Percentiles rank a stretch among this genome's conserved stretches.
phyloP scores from a whole-genome alignment of 768 basidiomycete genomes.

The Omphalotus guepiniiformis region DNA sequence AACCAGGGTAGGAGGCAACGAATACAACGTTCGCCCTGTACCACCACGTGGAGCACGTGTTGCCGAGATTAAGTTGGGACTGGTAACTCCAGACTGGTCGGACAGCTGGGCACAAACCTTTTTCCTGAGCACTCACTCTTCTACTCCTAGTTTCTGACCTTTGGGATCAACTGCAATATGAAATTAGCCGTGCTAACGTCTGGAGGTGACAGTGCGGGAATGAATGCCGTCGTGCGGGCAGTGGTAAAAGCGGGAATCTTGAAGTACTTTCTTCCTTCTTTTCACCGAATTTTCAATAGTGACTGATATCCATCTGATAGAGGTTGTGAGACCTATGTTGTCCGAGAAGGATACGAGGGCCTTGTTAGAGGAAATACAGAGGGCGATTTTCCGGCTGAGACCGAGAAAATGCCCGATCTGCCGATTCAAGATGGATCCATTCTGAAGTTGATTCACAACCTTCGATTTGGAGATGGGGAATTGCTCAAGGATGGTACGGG shows the following conservation, averaged over 20 bases:
- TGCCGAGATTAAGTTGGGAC: too few relatives aligned
- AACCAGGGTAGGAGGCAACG: too few relatives aligned
- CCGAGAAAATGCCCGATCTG: not conserved
- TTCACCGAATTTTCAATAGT: not conserved
- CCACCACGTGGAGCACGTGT: too few relatives aligned
- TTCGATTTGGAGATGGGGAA: slow-evolving; percentile 79
- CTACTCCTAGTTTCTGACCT: too few relatives aligned
- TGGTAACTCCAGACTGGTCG: too few relatives aligned
- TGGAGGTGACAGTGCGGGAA: slow-evolving; percentile 97
- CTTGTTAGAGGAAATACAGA: slow-evolving; percentile 77
- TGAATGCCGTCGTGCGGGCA: slow-evolving; percentile 93
- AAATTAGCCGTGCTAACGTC: slow-evolving; percentile 94
- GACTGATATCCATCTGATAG: slow-evolving; percentile 32
- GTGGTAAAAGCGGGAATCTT: slow-evolving; percentile 92
- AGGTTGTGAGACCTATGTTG: slow-evolving; percentile 93
- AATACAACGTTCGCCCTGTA: too few relatives aligned
- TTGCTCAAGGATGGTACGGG: slow-evolving; percentile 79
- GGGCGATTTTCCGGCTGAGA: too few relatives aligned
- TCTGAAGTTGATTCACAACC: slow-evolving; percentile 54
- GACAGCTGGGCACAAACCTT: too few relatives aligned
- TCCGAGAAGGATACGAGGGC: slow-evolving; percentile 98
- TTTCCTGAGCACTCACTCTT: too few relatives aligned
- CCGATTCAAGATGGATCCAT: slow-evolving; percentile 20
- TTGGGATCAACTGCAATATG: slow-evolving; percentile 42
- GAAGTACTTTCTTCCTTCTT: slow-evolving; percentile 51